phyloP scores from a whole-genome alignment of 352 stramenopile genomes.

The Globisporangium cylindrosporum region DNA sequence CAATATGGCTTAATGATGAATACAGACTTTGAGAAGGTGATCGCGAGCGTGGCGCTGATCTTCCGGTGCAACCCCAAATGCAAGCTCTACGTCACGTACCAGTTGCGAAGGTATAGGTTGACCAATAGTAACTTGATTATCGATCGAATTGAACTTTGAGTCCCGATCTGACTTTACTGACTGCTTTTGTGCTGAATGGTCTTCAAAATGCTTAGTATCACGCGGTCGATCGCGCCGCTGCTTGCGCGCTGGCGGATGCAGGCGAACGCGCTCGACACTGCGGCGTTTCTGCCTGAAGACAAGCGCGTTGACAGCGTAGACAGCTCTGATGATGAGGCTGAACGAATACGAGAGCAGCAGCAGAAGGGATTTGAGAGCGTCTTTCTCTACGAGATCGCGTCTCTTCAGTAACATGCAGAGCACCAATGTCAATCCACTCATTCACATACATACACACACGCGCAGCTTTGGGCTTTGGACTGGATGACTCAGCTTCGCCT shows the following conservation, averaged over 20 bases:
- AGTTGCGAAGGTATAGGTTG: constrained; percentile 45
- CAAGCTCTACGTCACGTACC: constrained; percentile 59
- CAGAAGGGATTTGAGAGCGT: constrained; percentile 37
- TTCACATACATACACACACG: constrained; percentile 3
- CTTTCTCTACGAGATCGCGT: constrained; percentile 55
- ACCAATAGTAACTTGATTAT: not conserved
- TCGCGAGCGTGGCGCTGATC: constrained; percentile 61
- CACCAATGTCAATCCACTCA: not conserved
- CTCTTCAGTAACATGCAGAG: constrained; percentile 1
- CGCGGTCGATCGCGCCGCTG: constrained; percentile 52
- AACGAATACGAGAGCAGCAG: constrained; percentile 2
- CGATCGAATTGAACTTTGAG: not conserved
- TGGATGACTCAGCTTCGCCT: constrained; percentile 74
- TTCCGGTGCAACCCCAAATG: constrained; percentile 45
- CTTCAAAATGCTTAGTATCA: constrained; percentile 31
- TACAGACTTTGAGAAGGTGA: constrained; percentile 66
- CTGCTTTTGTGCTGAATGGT: not conserved
- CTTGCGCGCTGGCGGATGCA: constrained; percentile 48
- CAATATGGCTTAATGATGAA: not conserved
- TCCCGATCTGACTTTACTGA: not conserved
- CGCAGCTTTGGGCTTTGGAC: not conserved
- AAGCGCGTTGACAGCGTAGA: not conserved
- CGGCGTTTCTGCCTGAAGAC: constrained; percentile 18
- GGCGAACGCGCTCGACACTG: constrained; percentile 31
- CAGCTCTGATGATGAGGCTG: constrained; percentile 7